phyloP scores from a whole-genome alignment of 768 basidiomycete species.

The Naganishia randhawae region DNA sequence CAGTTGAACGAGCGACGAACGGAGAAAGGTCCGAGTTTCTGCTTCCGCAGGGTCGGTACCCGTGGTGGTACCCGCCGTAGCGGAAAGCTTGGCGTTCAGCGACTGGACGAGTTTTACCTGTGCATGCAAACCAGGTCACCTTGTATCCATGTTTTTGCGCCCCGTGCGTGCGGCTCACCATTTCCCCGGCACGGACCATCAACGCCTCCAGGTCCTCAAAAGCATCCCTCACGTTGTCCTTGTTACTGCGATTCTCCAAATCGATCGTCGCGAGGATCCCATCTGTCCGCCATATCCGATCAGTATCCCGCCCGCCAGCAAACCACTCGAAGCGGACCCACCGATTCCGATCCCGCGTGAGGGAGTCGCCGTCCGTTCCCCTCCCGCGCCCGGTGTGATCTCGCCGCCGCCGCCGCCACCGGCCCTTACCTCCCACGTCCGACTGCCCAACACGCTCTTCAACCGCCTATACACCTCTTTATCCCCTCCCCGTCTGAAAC shows the following conservation, averaged over 20 bases:
- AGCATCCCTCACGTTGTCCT: constrained; percentile 67
- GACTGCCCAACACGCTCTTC: constrained; percentile 65
- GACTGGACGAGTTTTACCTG: constrained; percentile 71
- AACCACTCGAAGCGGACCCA: background rate
- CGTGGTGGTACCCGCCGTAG: constrained; percentile 42
- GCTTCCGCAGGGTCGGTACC: constrained; percentile 30
- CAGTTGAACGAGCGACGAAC: constrained; percentile 81
- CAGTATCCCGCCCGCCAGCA: background rate
- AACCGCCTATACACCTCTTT: constrained; percentile 73
- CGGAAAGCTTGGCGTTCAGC: constrained; percentile 74
- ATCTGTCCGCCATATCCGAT: constrained; percentile 54
- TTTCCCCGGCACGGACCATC: constrained; percentile 85
- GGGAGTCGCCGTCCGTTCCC: constrained; percentile 25
- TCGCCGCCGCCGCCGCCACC: constrained; percentile 12
- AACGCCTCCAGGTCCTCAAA: constrained; percentile 83
- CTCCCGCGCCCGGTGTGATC: background rate
- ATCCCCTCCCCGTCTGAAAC: constrained; percentile 87
- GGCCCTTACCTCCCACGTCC: constrained; percentile 68
- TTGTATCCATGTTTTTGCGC: constrained; percentile 9
- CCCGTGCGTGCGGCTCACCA: constrained; percentile 55
- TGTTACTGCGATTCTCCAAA: constrained; percentile 61
- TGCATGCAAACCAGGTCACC: background rate
- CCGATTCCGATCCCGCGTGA: constrained; percentile 24
- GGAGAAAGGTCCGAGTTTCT: constrained; percentile 78
- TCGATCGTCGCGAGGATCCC: constrained; percentile 77